Percentiles rank a stretch among this genome's conserved stretches.
These are phyloP conservation scores for Phialophora chinensis DNA, from an alignment of 2,329 filamentous ascomycete species.

Conservation along the genomic window DNA sequence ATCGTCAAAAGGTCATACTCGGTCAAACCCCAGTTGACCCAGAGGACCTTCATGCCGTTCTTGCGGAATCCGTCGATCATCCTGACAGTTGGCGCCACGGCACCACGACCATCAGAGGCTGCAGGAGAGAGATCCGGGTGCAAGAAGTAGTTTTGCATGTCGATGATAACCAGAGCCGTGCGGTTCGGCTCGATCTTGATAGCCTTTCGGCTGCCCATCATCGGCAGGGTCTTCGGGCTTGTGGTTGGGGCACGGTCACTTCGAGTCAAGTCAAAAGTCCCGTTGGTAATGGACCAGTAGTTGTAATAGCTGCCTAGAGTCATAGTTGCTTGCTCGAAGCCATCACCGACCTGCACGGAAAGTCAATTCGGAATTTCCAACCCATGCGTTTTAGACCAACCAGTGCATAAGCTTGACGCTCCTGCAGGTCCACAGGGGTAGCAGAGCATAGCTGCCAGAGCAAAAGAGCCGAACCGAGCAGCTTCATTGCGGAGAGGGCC, in stretches of 20 bases:
- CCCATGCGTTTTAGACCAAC: not conserved
- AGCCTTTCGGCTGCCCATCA: constrained; percentile 39
- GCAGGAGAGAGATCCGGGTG: constrained; percentile 50
- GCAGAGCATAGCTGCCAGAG: constrained; percentile 10
- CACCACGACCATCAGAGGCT: constrained; percentile 49
- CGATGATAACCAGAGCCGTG: constrained; percentile 57
- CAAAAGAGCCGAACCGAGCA: constrained; percentile 15
- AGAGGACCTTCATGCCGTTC: constrained; percentile 56
- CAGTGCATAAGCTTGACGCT: constrained; percentile 28
- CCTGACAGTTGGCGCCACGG: constrained; percentile 46
- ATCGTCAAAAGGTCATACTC: constrained; percentile 57
- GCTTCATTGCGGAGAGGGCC: constrained; percentile 1
- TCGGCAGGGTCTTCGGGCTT: constrained; percentile 36
- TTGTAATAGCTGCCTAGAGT: constrained; percentile 44
- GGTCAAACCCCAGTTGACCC: constrained; percentile 64
- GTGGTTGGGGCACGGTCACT: constrained; percentile 41
- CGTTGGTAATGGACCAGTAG: constrained; percentile 42
- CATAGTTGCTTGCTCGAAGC: constrained; percentile 26
- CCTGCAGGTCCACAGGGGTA: constrained; percentile 14
- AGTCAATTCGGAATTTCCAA: not conserved
- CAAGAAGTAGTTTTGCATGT: constrained; percentile 61
- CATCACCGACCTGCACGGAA: constrained; percentile 13
- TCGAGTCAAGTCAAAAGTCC: constrained; percentile 43
- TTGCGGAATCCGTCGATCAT: constrained; percentile 55
- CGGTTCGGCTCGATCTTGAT: constrained; percentile 49